Percentiles rank a stretch among this genome's conserved stretches.
These are phyloP conservation scores for Aureobasidium sp. DNA, from an alignment of 2,329 filamentous ascomycete genomes.

Conservation along the genomic window DNA sequence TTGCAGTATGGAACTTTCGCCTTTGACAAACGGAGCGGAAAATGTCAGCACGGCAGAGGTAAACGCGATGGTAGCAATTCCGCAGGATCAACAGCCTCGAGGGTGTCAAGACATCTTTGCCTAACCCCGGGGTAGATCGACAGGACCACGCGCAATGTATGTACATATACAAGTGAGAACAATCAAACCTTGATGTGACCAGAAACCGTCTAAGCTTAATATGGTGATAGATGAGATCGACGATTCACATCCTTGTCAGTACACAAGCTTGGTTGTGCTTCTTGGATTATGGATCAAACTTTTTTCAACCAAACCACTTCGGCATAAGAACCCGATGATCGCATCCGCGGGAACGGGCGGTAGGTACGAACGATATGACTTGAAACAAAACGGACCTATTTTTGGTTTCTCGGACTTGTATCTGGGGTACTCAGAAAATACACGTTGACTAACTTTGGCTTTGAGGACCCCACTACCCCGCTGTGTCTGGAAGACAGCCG, in stretches of 20 bases:
- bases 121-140: too few relatives aligned
- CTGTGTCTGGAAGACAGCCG: neutral
- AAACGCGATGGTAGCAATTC: too few relatives aligned
- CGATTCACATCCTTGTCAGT: neutral
- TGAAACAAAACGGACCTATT: neutral
- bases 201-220: neutral
- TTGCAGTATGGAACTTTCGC: too few relatives aligned
- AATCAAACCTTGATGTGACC: neutral
- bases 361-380: neutral
- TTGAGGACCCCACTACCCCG: neutral
- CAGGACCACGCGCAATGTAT: too few relatives aligned
- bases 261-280: neutral
- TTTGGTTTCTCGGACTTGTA: neutral
- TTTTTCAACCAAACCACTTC: too few relatives aligned
- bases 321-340: neutral
- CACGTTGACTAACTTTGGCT: too few relatives aligned
- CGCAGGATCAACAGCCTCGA: neutral
- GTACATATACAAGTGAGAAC: neutral
- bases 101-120: neutral
- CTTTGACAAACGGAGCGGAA: neutral
- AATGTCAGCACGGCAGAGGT: neutral
- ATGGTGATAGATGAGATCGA: neutral
- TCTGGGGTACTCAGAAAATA: neutral
- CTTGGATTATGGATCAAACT: too few relatives aligned
- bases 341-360: neutral